These are phyloP conservation scores for Allodekkera sacchari DNA, from an alignment of 805 yeast genomes.

Conservation along the genomic window DNA sequence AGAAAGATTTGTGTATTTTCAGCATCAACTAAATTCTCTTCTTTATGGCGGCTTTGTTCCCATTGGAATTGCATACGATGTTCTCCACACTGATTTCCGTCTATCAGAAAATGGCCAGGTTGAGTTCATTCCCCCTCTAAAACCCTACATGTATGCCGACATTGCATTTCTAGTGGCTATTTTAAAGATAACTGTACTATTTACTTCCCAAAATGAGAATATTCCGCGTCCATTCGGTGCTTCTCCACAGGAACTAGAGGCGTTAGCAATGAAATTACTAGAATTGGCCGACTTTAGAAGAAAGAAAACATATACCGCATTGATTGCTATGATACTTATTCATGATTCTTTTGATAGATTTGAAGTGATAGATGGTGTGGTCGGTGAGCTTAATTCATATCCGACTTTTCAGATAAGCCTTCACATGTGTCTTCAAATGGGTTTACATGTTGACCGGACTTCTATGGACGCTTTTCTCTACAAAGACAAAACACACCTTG, in stretches of 20 bases:
- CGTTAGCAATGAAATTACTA: neutral
- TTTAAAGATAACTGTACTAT: slow-evolving; percentile 6
- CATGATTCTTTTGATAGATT: slow-evolving; percentile 1
- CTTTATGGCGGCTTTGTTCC: slow-evolving; percentile 8
- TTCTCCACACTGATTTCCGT: slow-evolving; percentile 2
- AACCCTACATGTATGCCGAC: slow-evolving; percentile 6
- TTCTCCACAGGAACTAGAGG: neutral
- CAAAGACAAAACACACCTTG: neutral
- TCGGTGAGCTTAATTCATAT: slow-evolving; percentile 5
- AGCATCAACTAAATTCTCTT: slow-evolving; percentile 5
- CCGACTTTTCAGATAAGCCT: slow-evolving; percentile 6
- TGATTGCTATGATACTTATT: slow-evolving; percentile 1
- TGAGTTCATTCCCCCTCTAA: slow-evolving; percentile 6
- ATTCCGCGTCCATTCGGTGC: neutral
- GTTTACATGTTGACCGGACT: slow-evolving; percentile 5
- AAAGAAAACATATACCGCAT: slow-evolving; percentile 1
- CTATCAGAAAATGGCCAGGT: neutral
- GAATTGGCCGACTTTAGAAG: neutral
- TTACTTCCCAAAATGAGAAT: too few species aligned
- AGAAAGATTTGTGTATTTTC: slow-evolving; percentile 8
- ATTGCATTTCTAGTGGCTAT: slow-evolving; percentile 7
- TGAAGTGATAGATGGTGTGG: slow-evolving; percentile 1
- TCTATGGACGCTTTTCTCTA: neutral
- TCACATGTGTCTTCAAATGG: slow-evolving; percentile 4
- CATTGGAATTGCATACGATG: slow-evolving; percentile 4